Conservation (phyloP, 1,284 basidiomycete species). For the Volvariella surrecta region DNA sequence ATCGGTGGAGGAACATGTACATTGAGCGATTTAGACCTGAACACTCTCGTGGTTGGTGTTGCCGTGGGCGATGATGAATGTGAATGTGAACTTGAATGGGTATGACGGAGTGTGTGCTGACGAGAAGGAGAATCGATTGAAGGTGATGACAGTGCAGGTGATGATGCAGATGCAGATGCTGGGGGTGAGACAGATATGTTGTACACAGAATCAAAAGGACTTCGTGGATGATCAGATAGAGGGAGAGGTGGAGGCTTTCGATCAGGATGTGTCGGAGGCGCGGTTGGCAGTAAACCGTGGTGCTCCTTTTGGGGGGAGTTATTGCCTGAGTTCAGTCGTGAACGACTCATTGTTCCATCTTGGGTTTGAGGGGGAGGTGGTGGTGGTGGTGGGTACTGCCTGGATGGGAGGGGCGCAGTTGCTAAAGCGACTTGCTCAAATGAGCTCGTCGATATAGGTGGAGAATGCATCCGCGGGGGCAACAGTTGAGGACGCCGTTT, state of each 20-base stretch:
- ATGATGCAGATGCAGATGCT: conserved; percentile 9
- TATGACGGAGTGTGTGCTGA: not conserved
- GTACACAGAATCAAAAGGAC: conserved; percentile 6
- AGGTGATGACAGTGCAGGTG: not conserved
- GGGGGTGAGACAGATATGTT: conserved; percentile 2
- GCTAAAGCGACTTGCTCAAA: conserved; percentile 37
- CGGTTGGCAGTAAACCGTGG: conserved; percentile 14
- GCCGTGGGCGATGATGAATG: not conserved
- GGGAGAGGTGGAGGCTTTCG: conserved; percentile 26
- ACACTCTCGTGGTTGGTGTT: conserved; percentile 29
- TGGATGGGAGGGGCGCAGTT: conserved; percentile 11
- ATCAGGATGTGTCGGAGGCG: conserved; percentile 53
- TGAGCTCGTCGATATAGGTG: conserved; percentile 30
- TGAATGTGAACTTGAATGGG: not conserved
- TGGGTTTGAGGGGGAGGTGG: not conserved
- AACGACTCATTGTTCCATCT: conserved; percentile 9
- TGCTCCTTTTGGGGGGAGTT: not conserved
- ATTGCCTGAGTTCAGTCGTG: not conserved
- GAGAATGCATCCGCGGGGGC: conserved; percentile 19
- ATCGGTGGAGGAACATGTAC: conserved; percentile 34
- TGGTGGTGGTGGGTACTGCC: conserved; percentile 24
- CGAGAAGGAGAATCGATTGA: not conserved
- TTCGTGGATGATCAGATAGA: conserved; percentile 3
- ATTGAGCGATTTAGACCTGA: conserved; percentile 50
- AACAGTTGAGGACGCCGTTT: conserved; percentile 12